These are phyloP conservation scores for Claviceps purpurea DNA, from an alignment of 2,329 filamentous ascomycete genomes.

Conservation along the genomic window DNA sequence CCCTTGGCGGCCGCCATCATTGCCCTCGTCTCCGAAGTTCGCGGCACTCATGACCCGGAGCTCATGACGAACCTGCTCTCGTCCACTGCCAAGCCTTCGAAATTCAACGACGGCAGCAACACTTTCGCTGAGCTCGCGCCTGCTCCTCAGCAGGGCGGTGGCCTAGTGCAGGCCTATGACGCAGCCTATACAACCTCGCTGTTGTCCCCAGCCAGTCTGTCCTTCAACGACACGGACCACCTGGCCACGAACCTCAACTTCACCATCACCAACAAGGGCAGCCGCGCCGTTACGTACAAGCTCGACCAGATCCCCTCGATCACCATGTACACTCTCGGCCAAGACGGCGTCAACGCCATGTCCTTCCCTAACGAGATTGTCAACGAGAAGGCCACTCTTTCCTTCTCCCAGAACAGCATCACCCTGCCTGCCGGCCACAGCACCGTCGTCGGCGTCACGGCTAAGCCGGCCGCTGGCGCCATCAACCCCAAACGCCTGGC, in stretches of 20 bases:
- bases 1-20: constrained; percentile 40
- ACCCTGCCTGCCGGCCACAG: constrained; percentile 28
- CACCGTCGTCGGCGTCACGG: constrained; percentile 31
- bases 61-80: constrained; percentile 35
- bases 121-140: constrained; percentile 31
- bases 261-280: constrained; percentile 40
- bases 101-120: constrained; percentile 29
- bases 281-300: constrained; percentile 33
- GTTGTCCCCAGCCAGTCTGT: constrained; percentile 39
- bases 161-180: constrained; percentile 45
- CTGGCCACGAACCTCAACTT: constrained; percentile 35
- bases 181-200: constrained; percentile 39
- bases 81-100: constrained; percentile 33
- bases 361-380: constrained; percentile 31
- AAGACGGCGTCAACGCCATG: constrained; percentile 21
- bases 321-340: constrained; percentile 36
- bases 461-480: constrained; percentile 24
- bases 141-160: constrained; percentile 46
- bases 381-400: constrained; percentile 26
- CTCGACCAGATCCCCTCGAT: constrained; percentile 34
- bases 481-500: constrained; percentile 23
- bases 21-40: constrained; percentile 37
- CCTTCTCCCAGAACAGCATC: constrained; percentile 28
- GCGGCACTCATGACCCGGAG: constrained; percentile 34
- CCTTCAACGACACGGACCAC: constrained; percentile 51